Evolutionary conservation across 306 rosid genomes (phyloP), one percentile per base, ranked within the genome.

Genomic region (Lithocarpus polystachyus): DNA sequence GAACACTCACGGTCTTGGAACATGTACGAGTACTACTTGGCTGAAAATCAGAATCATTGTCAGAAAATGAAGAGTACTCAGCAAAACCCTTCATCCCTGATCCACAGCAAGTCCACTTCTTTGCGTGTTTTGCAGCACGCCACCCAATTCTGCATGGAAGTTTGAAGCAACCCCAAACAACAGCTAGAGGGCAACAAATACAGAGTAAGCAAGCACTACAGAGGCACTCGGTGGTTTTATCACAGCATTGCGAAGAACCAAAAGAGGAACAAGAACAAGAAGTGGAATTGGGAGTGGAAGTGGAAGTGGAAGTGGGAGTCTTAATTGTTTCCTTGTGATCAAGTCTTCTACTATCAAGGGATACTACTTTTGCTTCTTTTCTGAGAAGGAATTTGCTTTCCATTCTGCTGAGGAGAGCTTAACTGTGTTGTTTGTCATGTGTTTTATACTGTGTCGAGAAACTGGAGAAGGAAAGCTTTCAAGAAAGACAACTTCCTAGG

Each of bases 11-110:
- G 80, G 18, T 26, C 43, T 74, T 82, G 64, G 23, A 69, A 37
- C 56, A 15, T 20, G 61, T 6, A 9, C 60, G 40, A 24, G 78
- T 71, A 79, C 72, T 72, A 71, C 68, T 76, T 64, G 74, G 77
- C 17, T 69, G 56, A 28, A 18, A 55, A 77, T 86, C 87, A 6
- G 72, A 79, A 55, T 93, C 98, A 69, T 56, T 68, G 71, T 91
- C 98, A 31, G 95, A 93, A 83, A 90, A 91, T 1, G 95, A 86
- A 79, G 93, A 93, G 73, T 91, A 87, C 0, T 72, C 81, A 2
- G 84, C 84, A 71, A 52, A 62, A 45, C 72, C 67, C 77, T 60
- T 87, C 29, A n/a, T 83, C 75, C 51, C 84, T 13, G 84, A 61
- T 78, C 89, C 84, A 72, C 73, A 71, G 73, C 87, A 81, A 68